A percentile compares a stretch with the other conserved stretches of the same genome.
phyloP scores from a whole-genome alignment of 1,284 basidiomycete species.

The Porogramme epimiltina region DNA sequence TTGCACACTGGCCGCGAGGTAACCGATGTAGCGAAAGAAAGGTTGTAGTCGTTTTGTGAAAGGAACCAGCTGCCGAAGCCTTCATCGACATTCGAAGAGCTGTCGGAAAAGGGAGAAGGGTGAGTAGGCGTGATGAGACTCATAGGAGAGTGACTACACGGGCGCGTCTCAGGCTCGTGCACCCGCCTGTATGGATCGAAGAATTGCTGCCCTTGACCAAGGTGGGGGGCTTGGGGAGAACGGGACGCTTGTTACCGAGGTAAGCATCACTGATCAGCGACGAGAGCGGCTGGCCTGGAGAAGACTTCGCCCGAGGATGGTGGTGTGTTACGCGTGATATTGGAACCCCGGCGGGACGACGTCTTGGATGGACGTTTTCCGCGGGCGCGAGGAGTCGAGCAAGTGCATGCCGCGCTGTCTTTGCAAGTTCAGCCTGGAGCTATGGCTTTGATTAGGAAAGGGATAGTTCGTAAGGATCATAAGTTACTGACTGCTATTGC shows the following conservation, averaged over 20 bases:
- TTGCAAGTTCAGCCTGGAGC: conserved; percentile 40
- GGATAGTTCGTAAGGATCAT: not conserved
- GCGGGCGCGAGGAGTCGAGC: conserved; percentile 47
- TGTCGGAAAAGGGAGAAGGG: not conserved
- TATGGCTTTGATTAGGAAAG: conserved; percentile 23
- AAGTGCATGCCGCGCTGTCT: conserved; percentile 45
- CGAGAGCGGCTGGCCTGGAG: conserved; percentile 29
- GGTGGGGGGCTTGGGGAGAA: conserved; percentile 37
- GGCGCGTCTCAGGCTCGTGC: conserved; percentile 48
- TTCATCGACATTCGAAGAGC: not conserved
- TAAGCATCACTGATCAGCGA: conserved; percentile 29
- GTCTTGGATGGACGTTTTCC: conserved; percentile 15
- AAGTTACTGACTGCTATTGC: conserved; percentile 47
- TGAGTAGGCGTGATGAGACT: conserved; percentile 1
- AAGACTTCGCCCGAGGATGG: conserved; percentile 9
- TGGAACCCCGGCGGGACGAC: conserved; percentile 10
- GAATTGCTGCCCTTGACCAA: conserved; percentile 44
- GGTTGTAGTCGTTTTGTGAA: not conserved
- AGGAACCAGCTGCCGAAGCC: conserved; percentile 8
- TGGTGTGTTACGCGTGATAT: not conserved
- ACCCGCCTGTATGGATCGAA: conserved; percentile 67
- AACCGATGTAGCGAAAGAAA: not conserved
- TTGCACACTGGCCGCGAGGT: conserved; percentile 39
- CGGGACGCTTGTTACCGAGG: conserved; percentile 30
- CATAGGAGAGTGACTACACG: conserved; percentile 23